Conservation (phyloP, 176 grass and related monocot species). For the Musa schizocarpa region DNA sequence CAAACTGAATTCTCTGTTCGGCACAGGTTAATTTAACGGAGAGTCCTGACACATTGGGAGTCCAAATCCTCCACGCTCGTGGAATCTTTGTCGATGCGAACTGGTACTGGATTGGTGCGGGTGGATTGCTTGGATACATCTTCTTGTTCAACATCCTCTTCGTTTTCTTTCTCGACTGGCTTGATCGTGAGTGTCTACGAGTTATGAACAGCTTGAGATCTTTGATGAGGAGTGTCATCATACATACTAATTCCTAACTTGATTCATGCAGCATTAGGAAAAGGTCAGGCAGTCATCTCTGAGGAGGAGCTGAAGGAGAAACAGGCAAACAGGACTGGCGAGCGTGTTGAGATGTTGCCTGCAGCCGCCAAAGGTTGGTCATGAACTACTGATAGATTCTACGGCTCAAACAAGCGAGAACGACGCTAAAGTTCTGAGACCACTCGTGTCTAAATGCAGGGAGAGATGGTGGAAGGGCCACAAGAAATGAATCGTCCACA, state of each 20-base stretch:
- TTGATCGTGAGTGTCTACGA: slow-evolving; percentile 62
- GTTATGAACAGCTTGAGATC: slow-evolving; percentile 13
- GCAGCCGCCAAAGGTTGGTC: slow-evolving; percentile 7
- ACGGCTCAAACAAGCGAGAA: background rate
- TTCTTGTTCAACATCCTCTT: slow-evolving; percentile 93
- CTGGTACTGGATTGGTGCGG: slow-evolving; percentile 96
- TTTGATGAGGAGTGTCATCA: background rate
- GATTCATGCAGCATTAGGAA: slow-evolving; percentile 53
- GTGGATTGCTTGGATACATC: slow-evolving; percentile 69
- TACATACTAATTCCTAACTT: slow-evolving; percentile 13
- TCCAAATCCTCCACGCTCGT: slow-evolving; percentile 44
- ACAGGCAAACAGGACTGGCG: slow-evolving; percentile 63
- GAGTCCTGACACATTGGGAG: slow-evolving; percentile 47
- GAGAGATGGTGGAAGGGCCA: slow-evolving; percentile 27
- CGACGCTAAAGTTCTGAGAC: background rate
- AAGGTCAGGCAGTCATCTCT: slow-evolving; percentile 68
- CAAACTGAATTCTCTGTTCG: background rate
- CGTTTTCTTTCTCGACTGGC: slow-evolving; percentile 75
- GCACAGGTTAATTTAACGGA: slow-evolving; percentile 31
- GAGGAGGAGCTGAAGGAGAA: slow-evolving; percentile 77
- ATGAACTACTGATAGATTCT: background rate
- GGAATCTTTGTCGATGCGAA: slow-evolving; percentile 77
- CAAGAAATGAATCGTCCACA: background rate
- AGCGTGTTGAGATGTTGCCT: slow-evolving; percentile 39
- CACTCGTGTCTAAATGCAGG: slow-evolving; percentile 30